A percentile compares a stretch with the other conserved stretches of the same genome.
These are phyloP conservation scores for Phaeoacremonium minimum DNA, from an alignment of 2,329 filamentous ascomycete genomes.

Conservation along the genomic window DNA sequence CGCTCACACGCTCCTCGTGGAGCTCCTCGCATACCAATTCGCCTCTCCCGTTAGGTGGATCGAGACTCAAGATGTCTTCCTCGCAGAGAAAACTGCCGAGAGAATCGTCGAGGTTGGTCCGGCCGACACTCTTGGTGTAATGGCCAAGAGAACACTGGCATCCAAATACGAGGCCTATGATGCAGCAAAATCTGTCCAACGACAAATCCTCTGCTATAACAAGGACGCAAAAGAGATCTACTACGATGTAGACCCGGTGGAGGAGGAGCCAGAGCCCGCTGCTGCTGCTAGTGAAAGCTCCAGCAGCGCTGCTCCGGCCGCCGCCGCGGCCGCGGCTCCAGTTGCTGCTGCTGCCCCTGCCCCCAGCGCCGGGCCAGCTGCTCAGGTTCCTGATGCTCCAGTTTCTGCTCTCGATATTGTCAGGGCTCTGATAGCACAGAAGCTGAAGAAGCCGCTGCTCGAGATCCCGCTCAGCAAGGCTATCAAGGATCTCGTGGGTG, in stretches of 20 bases:
- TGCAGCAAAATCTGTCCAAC: slow-evolving; percentile 90
- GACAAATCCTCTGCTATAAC: slow-evolving; percentile 98
- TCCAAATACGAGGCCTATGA: slow-evolving; percentile 99
- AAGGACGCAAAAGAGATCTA: slow-evolving; percentile 99
- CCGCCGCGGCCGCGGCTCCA: slow-evolving; percentile 48
- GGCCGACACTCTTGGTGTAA: slow-evolving; percentile 92
- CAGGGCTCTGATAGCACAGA: slow-evolving; percentile 86
- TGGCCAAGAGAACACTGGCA: slow-evolving; percentile 93
- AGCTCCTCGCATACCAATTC: slow-evolving; percentile 98
- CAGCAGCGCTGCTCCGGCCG: slow-evolving; percentile 47
- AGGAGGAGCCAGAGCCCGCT: slow-evolving; percentile 75
- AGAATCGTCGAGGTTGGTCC: slow-evolving; percentile 97
- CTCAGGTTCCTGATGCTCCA: slow-evolving; percentile 78
- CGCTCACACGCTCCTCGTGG: slow-evolving; percentile 94
- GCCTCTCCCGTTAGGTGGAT: slow-evolving; percentile 99
- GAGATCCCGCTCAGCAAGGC: slow-evolving; percentile 94
- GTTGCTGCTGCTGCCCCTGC: slow-evolving; percentile 55
- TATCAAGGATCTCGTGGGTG: slow-evolving; percentile 97
- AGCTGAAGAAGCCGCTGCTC: slow-evolving; percentile 87
- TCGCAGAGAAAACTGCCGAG: slow-evolving; percentile 92
- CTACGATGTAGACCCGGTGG: slow-evolving; percentile 93
- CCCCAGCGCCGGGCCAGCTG: slow-evolving; percentile 78
- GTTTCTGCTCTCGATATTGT: slow-evolving; percentile 88
- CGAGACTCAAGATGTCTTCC: slow-evolving; percentile 99
- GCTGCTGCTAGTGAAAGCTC: slow-evolving; percentile 42